Percentiles rank a stretch among this genome's conserved stretches.
These are phyloP conservation scores for Citrus hindsii DNA, from an alignment of 345 rosid species.

Conservation along the genomic window DNA sequence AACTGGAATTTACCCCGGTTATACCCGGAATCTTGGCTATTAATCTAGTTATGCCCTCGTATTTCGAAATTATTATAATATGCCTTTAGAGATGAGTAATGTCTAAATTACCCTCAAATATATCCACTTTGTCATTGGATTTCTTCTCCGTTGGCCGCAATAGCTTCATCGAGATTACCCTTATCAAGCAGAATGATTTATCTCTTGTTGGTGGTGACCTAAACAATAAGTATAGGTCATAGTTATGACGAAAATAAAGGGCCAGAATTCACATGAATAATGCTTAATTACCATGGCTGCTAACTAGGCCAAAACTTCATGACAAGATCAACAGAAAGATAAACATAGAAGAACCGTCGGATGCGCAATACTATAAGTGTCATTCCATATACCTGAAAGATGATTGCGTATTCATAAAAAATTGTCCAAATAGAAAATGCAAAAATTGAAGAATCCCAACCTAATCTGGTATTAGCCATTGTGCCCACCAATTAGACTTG, in stretches of 20 bases:
- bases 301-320: neutral
- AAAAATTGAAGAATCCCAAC: neutral
- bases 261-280: neutral
- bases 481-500: neutral
- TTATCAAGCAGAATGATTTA: too few relatives aligned
- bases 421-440: neutral
- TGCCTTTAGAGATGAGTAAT: too few relatives aligned
- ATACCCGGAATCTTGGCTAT: too few relatives aligned
- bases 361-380: neutral
- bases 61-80: too few relatives aligned
- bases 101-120: too few relatives aligned
- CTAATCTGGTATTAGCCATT: neutral
- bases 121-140: too few relatives aligned
- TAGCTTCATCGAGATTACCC: too few relatives aligned
- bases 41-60: too few relatives aligned
- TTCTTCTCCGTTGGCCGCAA: too few relatives aligned
- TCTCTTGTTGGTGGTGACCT: neutral
- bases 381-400: neutral
- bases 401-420: neutral
- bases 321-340: too few relatives aligned
- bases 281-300: conserved; percentile 1
- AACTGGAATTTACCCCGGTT: too few relatives aligned
- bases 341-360: neutral
- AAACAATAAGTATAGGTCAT: neutral
- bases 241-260: neutral